Percentiles rank a stretch among this genome's conserved stretches.
phyloP scores from a whole-genome alignment of 2,329 filamentous ascomycete species.

The Neurospora sp. region DNA sequence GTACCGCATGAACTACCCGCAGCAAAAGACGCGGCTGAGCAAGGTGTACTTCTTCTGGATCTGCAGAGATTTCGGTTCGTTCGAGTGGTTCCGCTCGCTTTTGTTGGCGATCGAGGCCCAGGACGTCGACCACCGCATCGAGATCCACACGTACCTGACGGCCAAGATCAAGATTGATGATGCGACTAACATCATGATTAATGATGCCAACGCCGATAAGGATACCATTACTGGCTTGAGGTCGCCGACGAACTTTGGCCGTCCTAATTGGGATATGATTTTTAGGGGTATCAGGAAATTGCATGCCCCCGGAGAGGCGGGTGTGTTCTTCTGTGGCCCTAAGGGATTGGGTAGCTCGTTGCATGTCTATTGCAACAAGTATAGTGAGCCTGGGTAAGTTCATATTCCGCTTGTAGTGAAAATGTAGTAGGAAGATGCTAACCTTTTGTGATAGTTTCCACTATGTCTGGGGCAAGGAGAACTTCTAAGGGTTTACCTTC shows the following conservation, averaged over 20 bases:
- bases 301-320: constrained; percentile 60
- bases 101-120: constrained; percentile 79
- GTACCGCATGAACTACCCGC: constrained; percentile 85
- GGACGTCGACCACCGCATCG: constrained; percentile 73
- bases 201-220: constrained; percentile 74
- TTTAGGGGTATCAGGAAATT: constrained; percentile 76
- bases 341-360: constrained; percentile 67
- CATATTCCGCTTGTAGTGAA: constrained; percentile 8
- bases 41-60: constrained; percentile 95
- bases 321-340: constrained; percentile 79
- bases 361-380: constrained; percentile 81
- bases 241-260: constrained; percentile 74
- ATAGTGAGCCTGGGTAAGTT: constrained; percentile 68
- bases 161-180: constrained; percentile 80
- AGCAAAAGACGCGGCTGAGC: constrained; percentile 65
- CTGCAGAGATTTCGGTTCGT: constrained; percentile 76
- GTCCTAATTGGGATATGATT: constrained; percentile 86
- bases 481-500: constrained; percentile 38
- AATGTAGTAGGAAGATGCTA: constrained; percentile 16
- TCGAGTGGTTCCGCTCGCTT: constrained; percentile 82
- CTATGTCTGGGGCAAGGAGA: constrained; percentile 61
- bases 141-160: constrained; percentile 83
- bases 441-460: constrained; percentile 38
- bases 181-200: constrained; percentile 88
- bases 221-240: constrained; percentile 76